phyloP scores from a whole-genome alignment of 169 alveolate genomes.

The Cryptosporidium xiaoi region DNA sequence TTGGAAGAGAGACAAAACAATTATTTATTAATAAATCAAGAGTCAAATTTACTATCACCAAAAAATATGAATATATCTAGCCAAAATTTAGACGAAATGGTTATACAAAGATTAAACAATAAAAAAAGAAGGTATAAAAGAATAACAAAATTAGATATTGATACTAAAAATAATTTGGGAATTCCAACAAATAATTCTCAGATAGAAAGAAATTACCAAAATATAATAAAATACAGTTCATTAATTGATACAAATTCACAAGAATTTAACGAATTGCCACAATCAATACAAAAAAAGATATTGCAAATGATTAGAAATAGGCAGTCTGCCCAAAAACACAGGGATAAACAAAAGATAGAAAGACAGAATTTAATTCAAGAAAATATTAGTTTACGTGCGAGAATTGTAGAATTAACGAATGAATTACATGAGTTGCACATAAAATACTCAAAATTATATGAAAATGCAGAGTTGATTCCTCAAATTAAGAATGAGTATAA shows the following conservation, averaged over 20 bases:
- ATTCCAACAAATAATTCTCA: neutral
- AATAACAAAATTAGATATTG: slow-evolving; percentile 29
- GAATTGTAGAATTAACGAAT: slow-evolving; percentile 39
- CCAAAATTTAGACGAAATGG: slow-evolving; percentile 37
- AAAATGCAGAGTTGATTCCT: slow-evolving; percentile 27
- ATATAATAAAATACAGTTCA: slow-evolving; percentile 20
- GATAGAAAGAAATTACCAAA: slow-evolving; percentile 12
- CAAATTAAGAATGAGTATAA: slow-evolving; percentile 51
- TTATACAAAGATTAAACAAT: slow-evolving; percentile 30
- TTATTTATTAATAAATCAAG: slow-evolving; percentile 7
- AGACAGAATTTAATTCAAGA: slow-evolving; percentile 63
- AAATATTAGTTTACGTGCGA: slow-evolving; percentile 50
- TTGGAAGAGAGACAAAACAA: neutral
- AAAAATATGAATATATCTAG: neutral
- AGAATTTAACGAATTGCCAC: slow-evolving; percentile 62
- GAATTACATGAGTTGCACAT: slow-evolving; percentile 61
- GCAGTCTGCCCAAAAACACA: slow-evolving; percentile 72
- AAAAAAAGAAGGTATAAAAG: slow-evolving; percentile 32
- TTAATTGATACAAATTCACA: slow-evolving; percentile 51
- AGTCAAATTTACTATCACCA: neutral
- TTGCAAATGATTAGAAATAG: slow-evolving; percentile 74
- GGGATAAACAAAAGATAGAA: slow-evolving; percentile 70
- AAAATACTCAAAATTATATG: slow-evolving; percentile 16
- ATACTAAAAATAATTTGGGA: neutral
- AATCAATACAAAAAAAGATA: slow-evolving; percentile 54